Percentiles rank a stretch among this genome's conserved stretches.
These are phyloP conservation scores for Fusarium dlaminii DNA, from an alignment of 2,329 filamentous ascomycete species.

Conservation along the genomic window DNA sequence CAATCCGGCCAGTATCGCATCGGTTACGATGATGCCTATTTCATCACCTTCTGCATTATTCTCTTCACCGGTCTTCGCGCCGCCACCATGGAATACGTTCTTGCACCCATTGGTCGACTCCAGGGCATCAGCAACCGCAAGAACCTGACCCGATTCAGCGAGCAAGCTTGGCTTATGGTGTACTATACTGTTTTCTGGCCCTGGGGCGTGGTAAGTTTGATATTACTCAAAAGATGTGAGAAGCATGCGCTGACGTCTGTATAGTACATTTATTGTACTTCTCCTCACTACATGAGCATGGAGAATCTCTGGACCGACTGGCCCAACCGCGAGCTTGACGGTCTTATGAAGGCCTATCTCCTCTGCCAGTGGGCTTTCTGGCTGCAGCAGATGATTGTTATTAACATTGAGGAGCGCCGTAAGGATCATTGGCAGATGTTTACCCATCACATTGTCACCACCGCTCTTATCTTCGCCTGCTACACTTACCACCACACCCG, in stretches of 20 bases:
- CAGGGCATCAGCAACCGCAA: slow-evolving; percentile 81
- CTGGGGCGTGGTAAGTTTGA: slow-evolving; percentile 76
- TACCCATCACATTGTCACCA: slow-evolving; percentile 91
- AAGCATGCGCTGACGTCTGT: slow-evolving; percentile 11
- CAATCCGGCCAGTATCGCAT: slow-evolving; percentile 75
- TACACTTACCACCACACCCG: slow-evolving; percentile 89
- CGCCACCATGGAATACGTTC: slow-evolving; percentile 84
- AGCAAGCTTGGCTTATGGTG: slow-evolving; percentile 90
- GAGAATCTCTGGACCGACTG: slow-evolving; percentile 84
- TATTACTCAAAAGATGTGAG: too few relatives aligned
- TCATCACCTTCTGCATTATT: slow-evolving; percentile 82
- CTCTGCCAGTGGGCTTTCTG: slow-evolving; percentile 91
- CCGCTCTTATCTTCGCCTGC: slow-evolving; percentile 78
- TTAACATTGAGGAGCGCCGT: slow-evolving; percentile 91
- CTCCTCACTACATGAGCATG: slow-evolving; percentile 81
- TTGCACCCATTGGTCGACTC: slow-evolving; percentile 78
- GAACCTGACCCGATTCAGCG: slow-evolving; percentile 83
- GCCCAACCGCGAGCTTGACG: slow-evolving; percentile 79
- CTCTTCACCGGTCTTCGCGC: slow-evolving; percentile 89
- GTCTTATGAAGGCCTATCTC: slow-evolving; percentile 87
- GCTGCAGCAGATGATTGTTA: slow-evolving; percentile 92
- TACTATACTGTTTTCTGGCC: slow-evolving; percentile 87
- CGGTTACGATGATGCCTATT: slow-evolving; percentile 82
- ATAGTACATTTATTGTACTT: slow-evolving; percentile 82
- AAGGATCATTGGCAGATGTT: slow-evolving; percentile 99